phyloP scores from a whole-genome alignment of 768 basidiomycete species.

The Russula vinacea region DNA sequence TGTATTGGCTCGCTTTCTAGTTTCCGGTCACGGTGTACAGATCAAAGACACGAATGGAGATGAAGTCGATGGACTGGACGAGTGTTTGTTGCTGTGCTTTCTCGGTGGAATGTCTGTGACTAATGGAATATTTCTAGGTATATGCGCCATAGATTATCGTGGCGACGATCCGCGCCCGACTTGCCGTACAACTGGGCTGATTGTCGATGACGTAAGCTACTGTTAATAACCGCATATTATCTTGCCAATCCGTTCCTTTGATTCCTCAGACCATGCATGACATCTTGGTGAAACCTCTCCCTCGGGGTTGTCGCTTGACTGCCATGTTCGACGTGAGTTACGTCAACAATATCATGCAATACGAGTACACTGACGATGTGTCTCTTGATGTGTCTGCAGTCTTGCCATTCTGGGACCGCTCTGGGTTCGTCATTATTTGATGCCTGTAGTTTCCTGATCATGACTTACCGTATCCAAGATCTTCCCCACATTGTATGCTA shows the following conservation, averaged over 20 bases:
- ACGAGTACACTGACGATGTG: background rate
- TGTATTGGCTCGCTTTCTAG: background rate
- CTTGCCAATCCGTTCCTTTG: background rate
- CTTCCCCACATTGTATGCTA: conserved; percentile 7
- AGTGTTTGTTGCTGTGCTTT: background rate
- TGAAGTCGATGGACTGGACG: background rate
- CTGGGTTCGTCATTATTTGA: background rate
- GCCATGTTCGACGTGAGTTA: conserved; percentile 12
- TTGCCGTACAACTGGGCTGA: background rate
- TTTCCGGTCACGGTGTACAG: background rate
- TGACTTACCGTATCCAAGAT: conserved; percentile 5
- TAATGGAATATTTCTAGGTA: background rate
- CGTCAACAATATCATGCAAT: background rate
- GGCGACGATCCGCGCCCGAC: background rate
- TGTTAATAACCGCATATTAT: background rate
- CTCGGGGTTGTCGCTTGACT: background rate
- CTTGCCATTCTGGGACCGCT: conserved; percentile 6
- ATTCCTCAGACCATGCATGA: background rate
- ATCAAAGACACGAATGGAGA: conserved; percentile 3
- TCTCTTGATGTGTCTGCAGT: background rate
- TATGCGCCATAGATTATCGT: background rate
- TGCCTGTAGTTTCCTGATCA: background rate
- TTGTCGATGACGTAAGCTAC: conserved; percentile 4
- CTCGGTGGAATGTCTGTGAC: background rate
- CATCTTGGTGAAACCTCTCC: conserved; percentile 9